phyloP scores from a whole-genome alignment of 208 protist genomes.

The Leptomonas pyrrhocoris region DNA sequence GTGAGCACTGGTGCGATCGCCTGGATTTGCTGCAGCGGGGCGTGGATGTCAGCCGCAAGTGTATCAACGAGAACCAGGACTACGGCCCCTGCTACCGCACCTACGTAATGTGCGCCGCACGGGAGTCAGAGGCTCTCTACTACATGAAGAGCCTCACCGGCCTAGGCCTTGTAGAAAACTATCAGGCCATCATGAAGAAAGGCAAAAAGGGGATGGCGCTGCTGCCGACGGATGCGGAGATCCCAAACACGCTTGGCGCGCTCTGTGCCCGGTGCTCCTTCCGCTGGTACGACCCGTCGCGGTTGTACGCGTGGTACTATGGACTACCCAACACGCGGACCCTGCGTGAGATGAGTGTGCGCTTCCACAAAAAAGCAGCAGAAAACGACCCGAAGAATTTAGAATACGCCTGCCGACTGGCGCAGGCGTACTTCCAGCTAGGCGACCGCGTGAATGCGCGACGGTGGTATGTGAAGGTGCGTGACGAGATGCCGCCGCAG shows the following conservation, averaged over 20 bases:
- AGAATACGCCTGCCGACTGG: conserved; percentile 82
- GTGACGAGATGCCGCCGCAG: conserved; percentile 84
- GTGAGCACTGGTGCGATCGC: conserved; percentile 85
- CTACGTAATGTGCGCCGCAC: conserved; percentile 78
- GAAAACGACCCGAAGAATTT: conserved; percentile 73
- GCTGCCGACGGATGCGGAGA: conserved; percentile 68
- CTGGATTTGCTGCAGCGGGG: conserved; percentile 85
- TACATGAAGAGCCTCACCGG: conserved; percentile 72
- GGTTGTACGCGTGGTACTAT: conserved; percentile 58
- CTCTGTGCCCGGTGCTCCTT: conserved; percentile 76
- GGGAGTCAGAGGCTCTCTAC: conserved; percentile 81
- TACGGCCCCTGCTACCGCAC: conserved; percentile 87
- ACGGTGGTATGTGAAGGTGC: conserved; percentile 82
- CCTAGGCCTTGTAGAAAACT: conserved; percentile 83
- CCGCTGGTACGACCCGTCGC: conserved; percentile 73
- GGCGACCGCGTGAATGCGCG: conserved; percentile 77
- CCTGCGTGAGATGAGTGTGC: conserved; percentile 58
- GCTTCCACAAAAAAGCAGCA: conserved; percentile 62
- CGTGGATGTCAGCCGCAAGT: conserved; percentile 88
- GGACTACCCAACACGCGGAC: conserved; percentile 53
- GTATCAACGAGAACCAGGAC: conserved; percentile 83
- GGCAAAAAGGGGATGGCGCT: conserved; percentile 69
- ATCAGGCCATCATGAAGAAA: conserved; percentile 75
- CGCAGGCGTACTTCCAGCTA: conserved; percentile 79
- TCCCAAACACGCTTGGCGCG: conserved; percentile 76